Evolutionary conservation across 2,329 filamentous ascomycete genomes (phyloP).

Genomic region (Stachybotrys elegans): DNA sequence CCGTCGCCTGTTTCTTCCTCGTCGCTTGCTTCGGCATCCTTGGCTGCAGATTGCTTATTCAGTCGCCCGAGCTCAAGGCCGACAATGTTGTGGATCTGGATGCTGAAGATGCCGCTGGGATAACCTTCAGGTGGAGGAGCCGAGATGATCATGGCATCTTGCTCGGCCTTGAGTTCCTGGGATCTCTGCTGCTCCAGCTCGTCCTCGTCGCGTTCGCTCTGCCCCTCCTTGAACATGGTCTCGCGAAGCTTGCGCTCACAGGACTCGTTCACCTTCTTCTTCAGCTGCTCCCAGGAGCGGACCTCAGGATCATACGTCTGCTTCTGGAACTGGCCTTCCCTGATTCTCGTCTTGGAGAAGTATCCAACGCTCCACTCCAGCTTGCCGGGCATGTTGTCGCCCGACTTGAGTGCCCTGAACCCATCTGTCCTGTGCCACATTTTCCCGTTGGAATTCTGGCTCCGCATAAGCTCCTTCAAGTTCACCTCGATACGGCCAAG

Average conservation of each 20-base stretch:
- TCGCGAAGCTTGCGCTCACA: slow-evolving; percentile 63
- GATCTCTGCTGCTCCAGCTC: slow-evolving; percentile 64
- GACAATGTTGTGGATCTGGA: slow-evolving; percentile 70
- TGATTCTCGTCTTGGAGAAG: slow-evolving; percentile 61
- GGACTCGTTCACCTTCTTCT: slow-evolving; percentile 46
- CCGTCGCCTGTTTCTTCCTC: slow-evolving; percentile 59
- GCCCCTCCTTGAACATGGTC: slow-evolving; percentile 40
- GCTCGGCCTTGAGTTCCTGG: slow-evolving; percentile 57
- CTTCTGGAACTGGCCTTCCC: slow-evolving; percentile 53
- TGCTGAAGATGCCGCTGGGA: slow-evolving; percentile 61
- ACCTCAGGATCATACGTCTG: slow-evolving; percentile 57
- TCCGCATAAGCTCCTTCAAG: slow-evolving; percentile 59
- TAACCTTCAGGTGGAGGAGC: slow-evolving; percentile 59
- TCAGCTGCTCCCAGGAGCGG: slow-evolving; percentile 52
- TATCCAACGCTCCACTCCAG: slow-evolving; percentile 68
- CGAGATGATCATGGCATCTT: slow-evolving; percentile 62
- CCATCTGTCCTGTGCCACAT: slow-evolving; percentile 61
- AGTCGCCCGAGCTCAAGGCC: slow-evolving; percentile 58
- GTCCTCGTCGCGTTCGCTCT: slow-evolving; percentile 46
- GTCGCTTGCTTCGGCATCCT: slow-evolving; percentile 41
- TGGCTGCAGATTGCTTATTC: slow-evolving; percentile 48
- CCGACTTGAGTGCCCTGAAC: slow-evolving; percentile 59
- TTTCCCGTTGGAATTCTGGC: slow-evolving; percentile 51
- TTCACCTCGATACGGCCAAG: slow-evolving; percentile 67
- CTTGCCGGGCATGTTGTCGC: slow-evolving; percentile 64